Conservation (phyloP, 495 filamentous ascomycete species). For the Pyrenula massariospora region DNA sequence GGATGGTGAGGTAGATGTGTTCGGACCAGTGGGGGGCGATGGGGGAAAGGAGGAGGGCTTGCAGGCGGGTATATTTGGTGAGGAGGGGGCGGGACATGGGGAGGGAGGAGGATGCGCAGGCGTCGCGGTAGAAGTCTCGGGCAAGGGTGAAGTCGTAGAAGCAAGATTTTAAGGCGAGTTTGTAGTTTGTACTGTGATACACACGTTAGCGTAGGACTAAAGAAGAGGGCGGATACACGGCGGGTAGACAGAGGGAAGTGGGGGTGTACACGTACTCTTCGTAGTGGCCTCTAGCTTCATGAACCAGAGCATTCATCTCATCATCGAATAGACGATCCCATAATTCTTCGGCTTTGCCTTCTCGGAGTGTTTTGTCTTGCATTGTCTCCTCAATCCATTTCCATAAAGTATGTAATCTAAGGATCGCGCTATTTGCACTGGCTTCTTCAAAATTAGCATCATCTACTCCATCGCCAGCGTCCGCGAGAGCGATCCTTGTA, state of each 20-base stretch:
- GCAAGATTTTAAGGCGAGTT: constrained; percentile 79
- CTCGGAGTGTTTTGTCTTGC: constrained; percentile 60
- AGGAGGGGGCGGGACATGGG: constrained; percentile 75
- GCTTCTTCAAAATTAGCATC: constrained; percentile 97
- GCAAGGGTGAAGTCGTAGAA: constrained; percentile 83
- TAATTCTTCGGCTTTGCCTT: constrained; percentile 61
- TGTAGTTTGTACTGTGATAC: constrained; percentile 65
- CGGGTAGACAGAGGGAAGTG: no score
- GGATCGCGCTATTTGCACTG: constrained; percentile 81
- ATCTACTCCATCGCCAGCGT: constrained; percentile 86
- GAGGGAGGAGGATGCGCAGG: constrained; percentile 55
- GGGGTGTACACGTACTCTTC: constrained; percentile 49
- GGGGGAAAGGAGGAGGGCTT: constrained; percentile 65
- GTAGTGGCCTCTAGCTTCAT: constrained; percentile 66
- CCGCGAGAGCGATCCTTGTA: constrained; percentile 79
- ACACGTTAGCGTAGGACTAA: constrained; percentile 29
- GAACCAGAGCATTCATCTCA: constrained; percentile 76
- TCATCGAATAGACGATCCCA: constrained; percentile 88
- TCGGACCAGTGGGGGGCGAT: constrained; percentile 93
- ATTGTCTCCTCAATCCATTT: constrained; percentile 86
- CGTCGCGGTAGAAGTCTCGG: constrained; percentile 85
- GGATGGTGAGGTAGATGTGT: constrained; percentile 82
- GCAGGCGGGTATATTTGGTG: constrained; percentile 71
- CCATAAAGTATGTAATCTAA: constrained; percentile 73
- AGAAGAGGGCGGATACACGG: not conserved